Conservation (phyloP, 768 basidiomycete species). For the Russula olivacea region DNA sequence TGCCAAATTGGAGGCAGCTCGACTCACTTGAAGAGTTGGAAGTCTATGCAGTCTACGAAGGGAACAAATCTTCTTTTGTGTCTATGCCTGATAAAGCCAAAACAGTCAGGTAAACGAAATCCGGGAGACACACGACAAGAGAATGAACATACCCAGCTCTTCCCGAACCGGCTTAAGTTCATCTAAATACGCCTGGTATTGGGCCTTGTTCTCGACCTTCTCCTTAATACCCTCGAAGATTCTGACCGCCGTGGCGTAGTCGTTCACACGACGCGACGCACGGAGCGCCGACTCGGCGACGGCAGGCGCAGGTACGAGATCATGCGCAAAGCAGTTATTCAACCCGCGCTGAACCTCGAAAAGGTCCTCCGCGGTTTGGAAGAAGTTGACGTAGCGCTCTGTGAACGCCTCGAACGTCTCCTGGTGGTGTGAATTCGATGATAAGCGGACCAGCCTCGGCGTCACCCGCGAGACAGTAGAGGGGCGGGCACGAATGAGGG, state of each 20-base stretch:
- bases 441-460: slow-evolving; percentile 44
- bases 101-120: slow-evolving; percentile 3
- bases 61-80: slow-evolving; percentile 61
- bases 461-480: slow-evolving; percentile 37
- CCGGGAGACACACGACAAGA: not conserved
- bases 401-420: slow-evolving; percentile 95
- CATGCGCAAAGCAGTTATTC: slow-evolving; percentile 99
- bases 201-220: slow-evolving; percentile 96
- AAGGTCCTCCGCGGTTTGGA: slow-evolving; percentile 86
- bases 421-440: slow-evolving; percentile 64
- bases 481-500: slow-evolving; percentile 59
- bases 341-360: slow-evolving; percentile 98
- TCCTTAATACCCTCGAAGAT: slow-evolving; percentile 94
- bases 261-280: slow-evolving; percentile 87
- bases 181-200: slow-evolving; percentile 89
- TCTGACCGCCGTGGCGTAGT: slow-evolving; percentile 94
- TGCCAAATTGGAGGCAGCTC: not conserved
- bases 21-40: slow-evolving; percentile 6
- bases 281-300: slow-evolving; percentile 85
- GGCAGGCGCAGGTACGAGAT: slow-evolving; percentile 80
- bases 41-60: slow-evolving; percentile 33
- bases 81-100: slow-evolving; percentile 42
- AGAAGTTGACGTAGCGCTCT: slow-evolving; percentile 89
- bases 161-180: slow-evolving; percentile 85
- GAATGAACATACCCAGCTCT: slow-evolving; percentile 68